Evolutionary conservation across 352 stramenopile genomes (phyloP), one percentile per base, ranked within the genome.

Genomic region (Globisporangium cystogenes): DNA sequence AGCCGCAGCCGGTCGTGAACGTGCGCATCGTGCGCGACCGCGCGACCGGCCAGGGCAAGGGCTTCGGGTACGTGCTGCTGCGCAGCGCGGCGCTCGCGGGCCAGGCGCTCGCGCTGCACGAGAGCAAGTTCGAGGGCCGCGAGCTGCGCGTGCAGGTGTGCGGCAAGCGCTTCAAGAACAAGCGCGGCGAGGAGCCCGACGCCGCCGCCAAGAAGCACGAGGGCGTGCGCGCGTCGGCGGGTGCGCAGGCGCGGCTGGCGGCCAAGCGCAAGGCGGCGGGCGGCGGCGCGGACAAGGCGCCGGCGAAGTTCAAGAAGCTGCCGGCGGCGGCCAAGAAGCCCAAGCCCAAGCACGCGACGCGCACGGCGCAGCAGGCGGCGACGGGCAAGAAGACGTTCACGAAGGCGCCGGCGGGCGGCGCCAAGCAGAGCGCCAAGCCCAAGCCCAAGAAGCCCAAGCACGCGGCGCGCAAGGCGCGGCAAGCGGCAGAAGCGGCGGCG

Each of bases 11-110:
- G 18, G 76, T 97, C 24, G 77, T 96, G 52, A 93, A 90, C 47
- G 86, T 97, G 29, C 82, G 90, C 20, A 64, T 97, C 36, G 83
- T 97, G 47, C 84, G 90, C 41, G 90, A 97, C 68, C 82, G 79
- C 48, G 68, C 82, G n/a, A 93, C 86, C 1, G 82, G 88, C n/a
- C 55, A 90, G 3, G 90, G 90, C 48, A 97, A 97, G 60, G 90
- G 90, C 45, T 96, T 97, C 68, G 86, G 86, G 18, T 97, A 97
- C 60, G 57, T 97, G 49, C 62, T 96, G 52, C 72, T 97, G 37
- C 82, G 81, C 67, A 72, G 72, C 53, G 64, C 68, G 40, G 60
- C 58, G 23, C 74, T 90, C 18, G 82, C 85, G 18, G 76, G 70
- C 31, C 88, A 92, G 67, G 79, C 85, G 31, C 65, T 95, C 35